phyloP scores from a whole-genome alignment of 2,329 filamentous ascomycete species.

The Trichoderma lentiforme region DNA sequence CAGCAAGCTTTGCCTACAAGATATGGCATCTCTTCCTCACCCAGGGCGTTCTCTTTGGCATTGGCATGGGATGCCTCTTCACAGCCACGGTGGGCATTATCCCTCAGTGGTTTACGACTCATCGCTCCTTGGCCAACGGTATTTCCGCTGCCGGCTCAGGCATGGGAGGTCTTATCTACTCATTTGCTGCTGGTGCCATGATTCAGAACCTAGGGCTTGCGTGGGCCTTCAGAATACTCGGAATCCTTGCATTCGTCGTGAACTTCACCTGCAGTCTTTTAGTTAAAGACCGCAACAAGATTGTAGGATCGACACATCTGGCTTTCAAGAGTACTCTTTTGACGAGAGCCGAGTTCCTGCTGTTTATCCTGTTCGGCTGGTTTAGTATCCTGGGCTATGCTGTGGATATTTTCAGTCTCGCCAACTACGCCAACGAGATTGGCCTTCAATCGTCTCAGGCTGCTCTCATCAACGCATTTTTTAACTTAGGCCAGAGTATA shows the following conservation, averaged over 20 bases:
- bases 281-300: constrained; percentile 68
- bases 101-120: constrained; percentile 71
- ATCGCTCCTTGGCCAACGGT: constrained; percentile 66
- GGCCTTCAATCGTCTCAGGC: constrained; percentile 66
- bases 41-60: constrained; percentile 73
- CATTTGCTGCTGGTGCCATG: constrained; percentile 65
- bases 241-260: constrained; percentile 60
- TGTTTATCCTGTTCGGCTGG: constrained; percentile 65
- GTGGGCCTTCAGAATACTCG: constrained; percentile 66
- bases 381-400: constrained; percentile 72
- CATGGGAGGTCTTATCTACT: constrained; percentile 70
- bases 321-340: constrained; percentile 65
- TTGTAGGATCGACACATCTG: constrained; percentile 62
- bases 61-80: constrained; percentile 75
- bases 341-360: constrained; percentile 57
- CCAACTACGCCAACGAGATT: constrained; percentile 67
- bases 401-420: constrained; percentile 72
- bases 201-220: constrained; percentile 59
- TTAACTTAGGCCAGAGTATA: constrained; percentile 65
- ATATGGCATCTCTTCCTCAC: constrained; percentile 75
- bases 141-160: constrained; percentile 67
- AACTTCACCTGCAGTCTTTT: constrained; percentile 62
- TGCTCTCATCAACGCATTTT: constrained; percentile 66
- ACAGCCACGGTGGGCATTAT: constrained; percentile 65
- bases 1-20: constrained; percentile 63